Evolutionary conservation across 108 stramenopile genomes (phyloP).

Genomic region (Pseudonitzschia multistriata): DNA sequence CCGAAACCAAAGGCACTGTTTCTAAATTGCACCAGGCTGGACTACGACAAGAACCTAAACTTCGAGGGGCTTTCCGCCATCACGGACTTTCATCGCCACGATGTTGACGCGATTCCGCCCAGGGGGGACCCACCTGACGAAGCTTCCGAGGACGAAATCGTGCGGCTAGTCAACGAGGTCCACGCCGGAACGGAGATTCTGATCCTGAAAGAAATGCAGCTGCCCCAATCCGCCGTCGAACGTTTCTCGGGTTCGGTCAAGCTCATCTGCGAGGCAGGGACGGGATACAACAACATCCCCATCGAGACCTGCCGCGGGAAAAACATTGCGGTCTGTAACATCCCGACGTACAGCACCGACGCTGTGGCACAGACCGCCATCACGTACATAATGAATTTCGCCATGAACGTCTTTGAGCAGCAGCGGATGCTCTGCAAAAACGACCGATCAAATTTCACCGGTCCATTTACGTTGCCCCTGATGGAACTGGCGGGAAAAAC

Average conservation of each 20-base stretch:
- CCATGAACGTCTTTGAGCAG: constrained; percentile 77
- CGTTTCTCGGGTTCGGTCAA: constrained; percentile 64
- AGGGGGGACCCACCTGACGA: background rate
- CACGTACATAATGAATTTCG: constrained; percentile 84
- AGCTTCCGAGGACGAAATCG: constrained; percentile 46
- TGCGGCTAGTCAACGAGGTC: constrained; percentile 50
- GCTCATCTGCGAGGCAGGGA: constrained; percentile 83
- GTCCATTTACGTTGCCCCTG: constrained; percentile 73
- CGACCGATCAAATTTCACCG: constrained; percentile 66
- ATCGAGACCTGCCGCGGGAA: constrained; percentile 38
- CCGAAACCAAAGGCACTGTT: constrained; percentile 56
- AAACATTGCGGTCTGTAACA: constrained; percentile 64
- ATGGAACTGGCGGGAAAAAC: constrained; percentile 75
- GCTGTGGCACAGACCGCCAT: constrained; percentile 87
- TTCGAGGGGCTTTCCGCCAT: constrained; percentile 48
- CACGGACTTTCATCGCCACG: constrained; percentile 47
- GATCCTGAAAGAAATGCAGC: constrained; percentile 82
- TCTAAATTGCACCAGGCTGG: constrained; percentile 67
- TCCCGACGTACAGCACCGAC: constrained; percentile 85
- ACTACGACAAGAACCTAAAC: constrained; percentile 72
- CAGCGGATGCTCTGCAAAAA: constrained; percentile 57
- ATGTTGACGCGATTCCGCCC: constrained; percentile 45
- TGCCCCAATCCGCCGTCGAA: constrained; percentile 46
- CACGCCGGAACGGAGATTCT: constrained; percentile 63
- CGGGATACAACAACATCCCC: constrained; percentile 90